These are phyloP conservation scores for Candida lessepsii DNA, from an alignment of 805 yeast species.

Conservation along the genomic window DNA sequence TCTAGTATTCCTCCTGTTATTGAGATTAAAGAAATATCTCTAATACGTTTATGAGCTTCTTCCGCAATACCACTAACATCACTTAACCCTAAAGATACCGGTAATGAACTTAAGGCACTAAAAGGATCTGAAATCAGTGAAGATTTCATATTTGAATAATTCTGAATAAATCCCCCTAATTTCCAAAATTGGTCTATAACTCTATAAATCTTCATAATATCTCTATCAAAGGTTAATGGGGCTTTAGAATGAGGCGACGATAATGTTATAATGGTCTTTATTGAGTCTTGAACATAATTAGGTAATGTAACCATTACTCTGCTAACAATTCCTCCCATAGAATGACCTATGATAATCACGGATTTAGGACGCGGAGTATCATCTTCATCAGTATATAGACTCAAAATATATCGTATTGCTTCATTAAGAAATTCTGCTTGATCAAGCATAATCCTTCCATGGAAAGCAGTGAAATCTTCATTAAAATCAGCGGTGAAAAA, in stretches of 20 bases:
- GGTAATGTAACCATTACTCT: constrained; percentile 79
- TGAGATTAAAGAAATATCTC: constrained; percentile 69
- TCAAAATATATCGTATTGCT: constrained; percentile 74
- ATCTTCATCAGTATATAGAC: constrained; percentile 51
- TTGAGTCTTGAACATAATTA: constrained; percentile 67
- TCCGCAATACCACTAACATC: constrained; percentile 13
- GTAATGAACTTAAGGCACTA: not conserved
- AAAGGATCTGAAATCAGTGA: constrained; percentile 4
- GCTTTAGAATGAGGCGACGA: constrained; percentile 92
- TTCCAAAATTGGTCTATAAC: constrained; percentile 81
- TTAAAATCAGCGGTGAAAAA: constrained; percentile 92
- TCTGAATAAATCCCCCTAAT: constrained; percentile 33
- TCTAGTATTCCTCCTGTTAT: constrained; percentile 88
- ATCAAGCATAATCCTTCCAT: constrained; percentile 88
- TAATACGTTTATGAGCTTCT: constrained; percentile 47
- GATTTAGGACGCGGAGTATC: constrained; percentile 50
- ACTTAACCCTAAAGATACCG: not conserved
- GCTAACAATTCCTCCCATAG: constrained; percentile 97
- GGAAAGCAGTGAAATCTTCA: constrained; percentile 95
- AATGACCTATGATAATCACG: constrained; percentile 82
- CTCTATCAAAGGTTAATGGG: constrained; percentile 92
- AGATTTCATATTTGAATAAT: not conserved
- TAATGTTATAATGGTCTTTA: constrained; percentile 80
- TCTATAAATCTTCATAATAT: constrained; percentile 70
- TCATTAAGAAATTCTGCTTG: constrained; percentile 93